Evolutionary conservation across 73 alveolate genomes (phyloP).

Genomic region (Breviolum minutum): DNA sequence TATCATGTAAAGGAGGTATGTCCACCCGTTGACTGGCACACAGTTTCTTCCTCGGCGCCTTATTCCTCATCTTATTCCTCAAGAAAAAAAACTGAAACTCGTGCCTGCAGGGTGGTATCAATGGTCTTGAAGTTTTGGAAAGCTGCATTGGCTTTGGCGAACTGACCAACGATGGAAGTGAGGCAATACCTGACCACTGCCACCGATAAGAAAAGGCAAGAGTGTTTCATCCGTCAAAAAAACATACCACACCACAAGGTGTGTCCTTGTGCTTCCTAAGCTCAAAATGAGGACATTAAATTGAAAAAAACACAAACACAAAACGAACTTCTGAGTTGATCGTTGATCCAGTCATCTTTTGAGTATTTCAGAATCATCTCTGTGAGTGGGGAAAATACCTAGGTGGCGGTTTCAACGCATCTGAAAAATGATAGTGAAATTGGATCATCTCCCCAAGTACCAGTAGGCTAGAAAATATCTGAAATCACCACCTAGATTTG

Average conservation of each 20-base stretch:
- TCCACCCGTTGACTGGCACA: not conserved
- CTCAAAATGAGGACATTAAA: not conserved
- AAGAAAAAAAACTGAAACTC: not conserved
- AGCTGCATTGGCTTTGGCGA: slow-evolving; percentile 94
- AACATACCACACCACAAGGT: too few relatives aligned
- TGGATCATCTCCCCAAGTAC: too few relatives aligned
- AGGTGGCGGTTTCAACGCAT: too few relatives aligned
- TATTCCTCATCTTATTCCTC: not conserved
- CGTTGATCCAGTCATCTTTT: not conserved
- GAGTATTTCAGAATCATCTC: too few relatives aligned
- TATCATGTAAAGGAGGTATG: not conserved
- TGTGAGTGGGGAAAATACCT: too few relatives aligned
- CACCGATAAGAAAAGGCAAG: not conserved
- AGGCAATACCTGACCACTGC: slow-evolving; percentile 46
- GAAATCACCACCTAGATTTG: too few relatives aligned
- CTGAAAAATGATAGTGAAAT: too few relatives aligned
- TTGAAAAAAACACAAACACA: too few relatives aligned
- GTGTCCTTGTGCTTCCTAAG: not conserved
- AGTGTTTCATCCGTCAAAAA: too few relatives aligned
- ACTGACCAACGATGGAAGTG: slow-evolving; percentile 90
- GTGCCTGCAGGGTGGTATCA: slow-evolving; percentile 93
- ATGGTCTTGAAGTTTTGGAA: slow-evolving; percentile 93
- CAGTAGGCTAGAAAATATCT: too few relatives aligned
- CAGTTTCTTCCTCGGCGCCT: not conserved
- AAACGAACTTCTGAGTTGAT: not conserved